These are phyloP conservation scores for Ochetophila trinervis DNA, from an alignment of 306 rosid genomes.

Conservation along the genomic window DNA sequence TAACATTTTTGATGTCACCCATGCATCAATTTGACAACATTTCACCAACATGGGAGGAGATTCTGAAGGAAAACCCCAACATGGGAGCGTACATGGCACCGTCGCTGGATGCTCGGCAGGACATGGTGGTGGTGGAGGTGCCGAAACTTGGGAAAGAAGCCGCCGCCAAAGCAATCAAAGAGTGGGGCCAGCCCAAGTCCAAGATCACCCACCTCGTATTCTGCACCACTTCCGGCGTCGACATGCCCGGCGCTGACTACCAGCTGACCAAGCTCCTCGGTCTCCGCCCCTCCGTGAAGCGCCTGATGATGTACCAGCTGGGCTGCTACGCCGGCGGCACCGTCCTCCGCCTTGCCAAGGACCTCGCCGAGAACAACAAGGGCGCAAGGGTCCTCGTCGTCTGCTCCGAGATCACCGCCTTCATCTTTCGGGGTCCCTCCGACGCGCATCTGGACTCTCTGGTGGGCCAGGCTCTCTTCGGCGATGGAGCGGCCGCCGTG, in stretches of 20 bases:
- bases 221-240: constrained; percentile 12
- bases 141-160: constrained; percentile 28
- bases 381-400: constrained; percentile 37
- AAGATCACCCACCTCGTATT: constrained; percentile 29
- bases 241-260: constrained; percentile 29
- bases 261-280: constrained; percentile 22
- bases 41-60: no score
- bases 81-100: constrained; percentile 23
- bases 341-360: constrained; percentile 31
- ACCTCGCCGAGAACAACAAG: constrained; percentile 25
- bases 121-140: constrained; percentile 8
- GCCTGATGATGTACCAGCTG: constrained; percentile 18
- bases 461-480: constrained; percentile 29
- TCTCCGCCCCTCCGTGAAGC: constrained; percentile 15
- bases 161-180: constrained; percentile 23
- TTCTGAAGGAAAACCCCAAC: constrained; percentile 6
- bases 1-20: no score
- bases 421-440: constrained; percentile 19
- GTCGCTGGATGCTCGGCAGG: constrained; percentile 19
- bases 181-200: constrained; percentile 29
- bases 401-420: constrained; percentile 20
- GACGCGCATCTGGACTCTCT: constrained; percentile 17
- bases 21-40: no score
- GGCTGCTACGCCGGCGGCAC: constrained; percentile 26
- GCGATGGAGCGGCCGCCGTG: constrained; percentile 22